These are phyloP conservation scores for Mycena floridula DNA, from an alignment of 768 basidiomycete genomes.

Conservation along the genomic window DNA sequence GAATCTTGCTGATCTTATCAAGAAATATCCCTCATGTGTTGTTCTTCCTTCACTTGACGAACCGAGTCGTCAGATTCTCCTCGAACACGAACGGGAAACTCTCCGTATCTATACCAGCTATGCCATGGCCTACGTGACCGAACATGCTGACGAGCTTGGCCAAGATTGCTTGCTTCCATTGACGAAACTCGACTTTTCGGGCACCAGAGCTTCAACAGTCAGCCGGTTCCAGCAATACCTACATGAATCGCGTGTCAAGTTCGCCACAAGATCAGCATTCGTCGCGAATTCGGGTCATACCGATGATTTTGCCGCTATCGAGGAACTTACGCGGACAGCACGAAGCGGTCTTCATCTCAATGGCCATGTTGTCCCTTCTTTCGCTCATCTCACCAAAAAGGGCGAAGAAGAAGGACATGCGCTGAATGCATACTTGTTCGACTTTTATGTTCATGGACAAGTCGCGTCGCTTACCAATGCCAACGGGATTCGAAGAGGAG, in stretches of 20 bases:
- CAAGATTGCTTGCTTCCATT: constrained; percentile 43
- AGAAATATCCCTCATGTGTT: constrained; percentile 50
- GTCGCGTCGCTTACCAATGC: constrained; percentile 36
- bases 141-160: constrained; percentile 31
- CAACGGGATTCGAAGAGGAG: constrained; percentile 55
- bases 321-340: constrained; percentile 46
- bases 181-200: constrained; percentile 25
- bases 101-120: constrained; percentile 51
- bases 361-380: constrained; percentile 55
- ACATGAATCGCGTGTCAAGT: constrained; percentile 26
- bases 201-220: background rate
- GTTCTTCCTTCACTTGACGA: constrained; percentile 44
- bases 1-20: constrained; percentile 26
- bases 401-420: constrained; percentile 13
- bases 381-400: constrained; percentile 14
- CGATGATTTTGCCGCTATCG: constrained; percentile 44
- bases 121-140: constrained; percentile 40
- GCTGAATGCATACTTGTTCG: constrained; percentile 61
- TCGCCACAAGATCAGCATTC: constrained; percentile 50
- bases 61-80: constrained; percentile 33
- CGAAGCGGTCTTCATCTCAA: constrained; percentile 51
- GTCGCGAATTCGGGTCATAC: constrained; percentile 64
- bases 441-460: constrained; percentile 68
- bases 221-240: constrained; percentile 31
- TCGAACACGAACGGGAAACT: constrained; percentile 41